Conservation (phyloP, 225 moss, liverwort and hornwort species). For the Polytrichum formosum region DNA sequence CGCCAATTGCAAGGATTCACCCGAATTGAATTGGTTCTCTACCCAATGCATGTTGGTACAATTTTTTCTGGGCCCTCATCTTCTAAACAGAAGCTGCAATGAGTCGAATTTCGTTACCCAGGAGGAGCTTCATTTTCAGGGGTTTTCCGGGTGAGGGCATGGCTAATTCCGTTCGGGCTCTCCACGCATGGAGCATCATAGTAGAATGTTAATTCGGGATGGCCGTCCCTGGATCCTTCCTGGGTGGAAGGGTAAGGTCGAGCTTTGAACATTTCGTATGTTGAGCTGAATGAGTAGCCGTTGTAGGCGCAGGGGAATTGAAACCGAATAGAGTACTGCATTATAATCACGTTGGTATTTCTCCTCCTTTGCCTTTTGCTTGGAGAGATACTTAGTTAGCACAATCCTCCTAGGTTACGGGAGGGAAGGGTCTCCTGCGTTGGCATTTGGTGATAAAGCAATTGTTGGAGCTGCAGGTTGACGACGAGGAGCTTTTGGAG, state of each 20-base stretch:
- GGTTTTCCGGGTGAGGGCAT: too few relatives aligned
- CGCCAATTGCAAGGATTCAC: not conserved
- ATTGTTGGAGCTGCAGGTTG: slow-evolving; percentile 36
- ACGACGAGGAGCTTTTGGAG: slow-evolving; percentile 64
- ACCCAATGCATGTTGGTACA: not conserved
- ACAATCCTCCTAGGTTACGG: too few relatives aligned
- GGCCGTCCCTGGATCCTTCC: not conserved
- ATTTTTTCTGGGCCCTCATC: not conserved
- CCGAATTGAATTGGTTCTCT: not conserved
- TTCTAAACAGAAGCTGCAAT: not conserved
- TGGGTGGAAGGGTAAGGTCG: not conserved
- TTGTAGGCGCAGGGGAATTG: not conserved
- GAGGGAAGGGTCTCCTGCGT: too few relatives aligned
- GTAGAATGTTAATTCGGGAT: too few relatives aligned
- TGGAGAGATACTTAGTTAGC: too few relatives aligned
- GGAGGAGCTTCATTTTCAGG: too few relatives aligned
- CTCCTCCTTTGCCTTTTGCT: too few relatives aligned
- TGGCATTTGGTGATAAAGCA: too few relatives aligned
- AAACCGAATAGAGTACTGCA: too few relatives aligned
- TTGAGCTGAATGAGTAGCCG: not conserved
- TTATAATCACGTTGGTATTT: too few relatives aligned
- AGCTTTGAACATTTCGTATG: not conserved
- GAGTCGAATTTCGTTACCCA: not conserved
- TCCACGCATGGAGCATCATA: too few relatives aligned
- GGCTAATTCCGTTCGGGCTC: too few relatives aligned